Evolutionary conservation across 164 flowering plant genomes (phyloP), one percentile per base, ranked within the genome.

Genomic region (Stephania cephalantha): DNA sequence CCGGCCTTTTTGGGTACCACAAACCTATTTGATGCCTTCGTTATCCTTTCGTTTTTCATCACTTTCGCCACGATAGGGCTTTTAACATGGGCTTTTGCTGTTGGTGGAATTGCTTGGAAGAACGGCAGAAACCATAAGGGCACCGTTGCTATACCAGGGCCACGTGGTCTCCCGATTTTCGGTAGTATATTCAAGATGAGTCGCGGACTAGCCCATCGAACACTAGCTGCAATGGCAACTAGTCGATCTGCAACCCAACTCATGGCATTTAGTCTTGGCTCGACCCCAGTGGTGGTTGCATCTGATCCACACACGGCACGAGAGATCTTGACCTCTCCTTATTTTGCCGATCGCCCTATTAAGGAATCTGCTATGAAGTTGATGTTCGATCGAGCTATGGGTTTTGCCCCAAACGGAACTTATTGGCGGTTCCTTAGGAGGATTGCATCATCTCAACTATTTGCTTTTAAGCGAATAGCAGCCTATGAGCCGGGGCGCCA

Each of bases 181-280:
- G 97, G 97, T 0, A 81, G 84, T 80, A 69, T 89, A 6, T 79
- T 86, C 75, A 74, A 61, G 44, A 67, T 90, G 11, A 83, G 84
- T 75, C 79, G 75, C 7, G 90, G 88, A 72, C 67, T 89, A 63
- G 82, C 97, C 70, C 97, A 90, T 78, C 89, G 89, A 5, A 50
- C 86, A 5, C 77, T 92, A 2, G 89, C 89, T 6, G n/a, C 79
- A 76, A 79, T 86, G 79, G 90, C 90, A 42, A 22, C 42, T 46
- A 73, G 50, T 15, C 68, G 55, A 9, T 10, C 46, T 0, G 80
- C 82, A 4, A 84, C 81, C 0, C 77, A 81, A 69, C 87, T 92
- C 61, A 90, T 92, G 97, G 95, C 95, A 42, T 84, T 92, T 71
- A 85, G 88, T 77, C 78, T 92, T 7, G 97, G 94, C 71, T 84